Conservation (phyloP, 2,329 filamentous ascomycete species). For the Hypomyces perniciosus region DNA sequence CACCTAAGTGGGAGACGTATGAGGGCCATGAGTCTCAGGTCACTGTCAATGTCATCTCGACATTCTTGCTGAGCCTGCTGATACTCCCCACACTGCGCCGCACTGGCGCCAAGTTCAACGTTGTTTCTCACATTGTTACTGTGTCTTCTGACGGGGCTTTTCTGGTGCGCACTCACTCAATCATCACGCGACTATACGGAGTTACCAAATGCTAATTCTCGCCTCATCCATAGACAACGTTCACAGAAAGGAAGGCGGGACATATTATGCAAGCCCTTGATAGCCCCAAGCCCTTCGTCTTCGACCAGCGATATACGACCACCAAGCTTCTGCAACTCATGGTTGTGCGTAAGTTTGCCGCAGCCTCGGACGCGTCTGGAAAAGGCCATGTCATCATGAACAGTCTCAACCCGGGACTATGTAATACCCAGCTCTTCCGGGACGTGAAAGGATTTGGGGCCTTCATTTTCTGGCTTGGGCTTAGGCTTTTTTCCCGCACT, state of each 20-base stretch:
- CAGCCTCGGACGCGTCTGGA: conserved; percentile 22
- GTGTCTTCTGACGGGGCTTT: conserved; percentile 17
- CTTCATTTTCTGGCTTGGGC: neutral
- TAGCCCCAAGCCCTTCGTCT: conserved; percentile 12
- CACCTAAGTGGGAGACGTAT: conserved; percentile 14
- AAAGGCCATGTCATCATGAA: conserved; percentile 27
- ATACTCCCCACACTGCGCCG: conserved; percentile 37
- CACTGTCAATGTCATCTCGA: conserved; percentile 43
- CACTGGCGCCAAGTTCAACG: conserved; percentile 29
- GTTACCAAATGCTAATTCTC: neutral
- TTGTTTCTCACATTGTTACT: conserved; percentile 31
- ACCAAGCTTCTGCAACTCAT: conserved; percentile 29
- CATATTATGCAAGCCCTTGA: conserved; percentile 30
- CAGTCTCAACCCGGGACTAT: conserved; percentile 24
- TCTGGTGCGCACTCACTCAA: neutral
- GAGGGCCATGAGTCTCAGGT: conserved; percentile 39
- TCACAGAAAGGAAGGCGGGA: conserved; percentile 10
- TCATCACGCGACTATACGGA: neutral
- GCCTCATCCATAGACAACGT: neutral
- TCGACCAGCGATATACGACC: conserved; percentile 21
- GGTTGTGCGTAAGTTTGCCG: conserved; percentile 13
- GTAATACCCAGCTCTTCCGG: conserved; percentile 15
- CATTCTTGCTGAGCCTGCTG: conserved; percentile 37
- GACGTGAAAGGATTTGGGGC: neutral
- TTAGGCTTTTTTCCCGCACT: conserved; percentile 13